Evolutionary conservation across 1,284 basidiomycete species (phyloP), one percentile per base, ranked within the genome.

Genomic region (Trametes hirsuta): DNA sequence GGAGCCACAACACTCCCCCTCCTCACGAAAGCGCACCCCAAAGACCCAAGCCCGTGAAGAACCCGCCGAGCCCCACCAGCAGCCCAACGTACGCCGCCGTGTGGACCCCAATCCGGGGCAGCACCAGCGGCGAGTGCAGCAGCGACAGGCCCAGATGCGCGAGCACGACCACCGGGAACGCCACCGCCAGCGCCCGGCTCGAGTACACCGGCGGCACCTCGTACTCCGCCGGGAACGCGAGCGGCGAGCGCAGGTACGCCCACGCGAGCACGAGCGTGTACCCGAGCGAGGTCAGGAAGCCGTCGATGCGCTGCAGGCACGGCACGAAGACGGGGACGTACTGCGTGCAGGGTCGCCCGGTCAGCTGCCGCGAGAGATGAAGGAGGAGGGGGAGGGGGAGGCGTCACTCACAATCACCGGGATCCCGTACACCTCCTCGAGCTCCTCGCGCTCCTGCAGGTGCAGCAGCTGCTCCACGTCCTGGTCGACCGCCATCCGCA

Each of bases 321-420:
- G 86, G 83, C 30, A 93, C 80, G 68, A 91, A 89, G 14, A 90
- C 84, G 1, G 91, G 91, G 30, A 93, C 90, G 66, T 79, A 80
- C 88, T 91, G 67, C 45, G 41, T 6, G 45, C 14, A 47, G 22
- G 45, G 30, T 63, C 63, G 36, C 56, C 80, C 4, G 45, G 21
- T 53, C 21, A 44, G 35, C 34, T 30, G 30, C 30, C 30, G 30
- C 30, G 25, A 6, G 18, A 12, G 24, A 6, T 3, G 11, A 40
- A n/a, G 35, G 10, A 15, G 1, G 10, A 22, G 12, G 30, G 18
- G 18, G 45, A 53, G 35, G 4, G 34, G n/a, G n/a, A n/a, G 12
- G 34, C 35, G 18, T 35, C 15, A 59, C 86, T 66, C 68, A 91
- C 90, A 50, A 93, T 85, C 40, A 87, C 79, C 15, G 91, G 86